Conservation (phyloP, 495 filamentous ascomycete species). For the Evernia prunastri region DNA sequence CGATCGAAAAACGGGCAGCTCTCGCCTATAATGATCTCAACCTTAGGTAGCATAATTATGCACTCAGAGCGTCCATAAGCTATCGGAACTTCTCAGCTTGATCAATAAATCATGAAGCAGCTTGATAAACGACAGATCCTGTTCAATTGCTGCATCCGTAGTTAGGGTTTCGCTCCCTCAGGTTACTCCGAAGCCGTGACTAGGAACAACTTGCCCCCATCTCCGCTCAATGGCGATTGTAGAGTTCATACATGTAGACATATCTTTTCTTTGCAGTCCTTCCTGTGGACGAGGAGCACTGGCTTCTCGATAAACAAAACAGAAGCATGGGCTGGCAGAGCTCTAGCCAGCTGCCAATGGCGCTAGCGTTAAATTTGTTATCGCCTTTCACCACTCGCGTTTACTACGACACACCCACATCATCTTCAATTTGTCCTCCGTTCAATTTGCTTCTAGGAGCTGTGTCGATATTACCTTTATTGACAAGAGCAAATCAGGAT, state of each 20-base stretch:
- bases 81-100: background rate
- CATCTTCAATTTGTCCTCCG: background rate
- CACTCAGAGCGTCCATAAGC: background rate
- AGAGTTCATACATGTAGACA: conserved; percentile 1
- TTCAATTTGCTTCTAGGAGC: background rate
- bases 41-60: background rate
- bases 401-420: conserved; percentile 1
- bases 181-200: conserved; percentile 25
- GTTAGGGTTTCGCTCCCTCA: conserved; percentile 13
- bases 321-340: background rate
- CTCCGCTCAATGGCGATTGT: conserved; percentile 14
- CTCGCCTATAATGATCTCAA: background rate
- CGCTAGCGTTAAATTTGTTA: conserved; percentile 12
- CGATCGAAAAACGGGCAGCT: background rate
- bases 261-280: background rate
- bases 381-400: conserved; percentile 2
- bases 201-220: conserved; percentile 24
- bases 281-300: background rate
- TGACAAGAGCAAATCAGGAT: conserved; percentile 1
- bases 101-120: background rate
- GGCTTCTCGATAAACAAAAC: background rate
- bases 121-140: background rate
- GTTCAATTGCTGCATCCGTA: background rate
- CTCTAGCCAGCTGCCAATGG: conserved; percentile 13
- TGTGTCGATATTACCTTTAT: background rate